Conservation (phyloP, 345 rosid genomes). For the Syzygium aromaticum region DNA sequence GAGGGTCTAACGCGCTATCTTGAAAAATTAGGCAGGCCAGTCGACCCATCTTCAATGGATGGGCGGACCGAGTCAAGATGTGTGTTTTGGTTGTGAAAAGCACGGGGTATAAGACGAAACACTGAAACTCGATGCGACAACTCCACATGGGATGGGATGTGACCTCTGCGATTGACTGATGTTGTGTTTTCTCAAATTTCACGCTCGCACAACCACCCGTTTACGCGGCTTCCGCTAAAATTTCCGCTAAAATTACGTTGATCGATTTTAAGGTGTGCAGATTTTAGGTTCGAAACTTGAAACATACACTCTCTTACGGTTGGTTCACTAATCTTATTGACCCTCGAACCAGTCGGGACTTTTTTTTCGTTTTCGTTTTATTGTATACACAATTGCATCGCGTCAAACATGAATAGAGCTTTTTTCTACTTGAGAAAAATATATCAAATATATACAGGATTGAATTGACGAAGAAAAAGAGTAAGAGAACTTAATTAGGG, state of each 20-base stretch:
- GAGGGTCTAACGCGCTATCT: not conserved
- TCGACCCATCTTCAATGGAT: not conserved
- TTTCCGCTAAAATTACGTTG: not conserved
- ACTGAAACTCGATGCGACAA: not conserved
- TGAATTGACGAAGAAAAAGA: not conserved
- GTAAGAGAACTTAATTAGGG: not conserved
- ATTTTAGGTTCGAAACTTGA: not conserved
- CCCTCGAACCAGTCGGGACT: not conserved
- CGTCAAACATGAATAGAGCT: not conserved
- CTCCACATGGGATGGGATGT: not conserved
- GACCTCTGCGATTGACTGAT: not conserved
- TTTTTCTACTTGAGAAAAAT: not conserved
- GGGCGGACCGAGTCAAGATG: not conserved
- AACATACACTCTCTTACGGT: not conserved
- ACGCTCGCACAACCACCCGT: not conserved
- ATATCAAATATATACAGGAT: not conserved
- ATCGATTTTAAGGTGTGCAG: not conserved
- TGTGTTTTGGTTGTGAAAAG: not conserved
- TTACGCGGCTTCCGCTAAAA: not conserved
- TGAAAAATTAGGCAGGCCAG: not conserved
- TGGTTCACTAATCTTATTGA: not conserved
- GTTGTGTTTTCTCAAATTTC: not conserved
- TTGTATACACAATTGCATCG: not conserved
- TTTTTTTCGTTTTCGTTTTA: not conserved
- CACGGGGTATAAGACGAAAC: not conserved